phyloP scores from a whole-genome alignment of 2,329 filamentous ascomycete species.

The Arthroderma sp. region DNA sequence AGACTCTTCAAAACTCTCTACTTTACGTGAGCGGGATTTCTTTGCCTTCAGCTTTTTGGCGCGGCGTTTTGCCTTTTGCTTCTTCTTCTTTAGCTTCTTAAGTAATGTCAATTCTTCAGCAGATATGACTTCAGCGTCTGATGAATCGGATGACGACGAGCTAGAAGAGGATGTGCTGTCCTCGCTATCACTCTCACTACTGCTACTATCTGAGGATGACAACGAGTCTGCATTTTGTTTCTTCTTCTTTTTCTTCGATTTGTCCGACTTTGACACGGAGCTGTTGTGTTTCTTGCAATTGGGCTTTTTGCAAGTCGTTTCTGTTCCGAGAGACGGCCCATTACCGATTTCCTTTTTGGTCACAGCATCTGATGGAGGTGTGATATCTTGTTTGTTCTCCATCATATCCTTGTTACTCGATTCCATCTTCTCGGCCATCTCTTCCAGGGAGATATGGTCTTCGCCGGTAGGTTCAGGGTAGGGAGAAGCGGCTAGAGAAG shows the following conservation, averaged over 20 bases:
- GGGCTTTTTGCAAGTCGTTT: neutral
- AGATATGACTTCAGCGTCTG: neutral
- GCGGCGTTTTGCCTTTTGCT: slow-evolving; percentile 5
- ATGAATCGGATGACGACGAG: neutral
- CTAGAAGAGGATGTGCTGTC: slow-evolving; percentile 1
- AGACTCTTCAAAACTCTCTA: slow-evolving; percentile 3
- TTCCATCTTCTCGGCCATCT: neutral
- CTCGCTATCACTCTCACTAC: slow-evolving; percentile 16
- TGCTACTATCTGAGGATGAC: slow-evolving; percentile 5
- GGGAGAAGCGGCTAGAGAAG: too few species aligned
- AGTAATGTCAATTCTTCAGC: neutral
- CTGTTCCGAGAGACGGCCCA: neutral
- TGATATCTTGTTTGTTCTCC: too few species aligned
- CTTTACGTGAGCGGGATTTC: slow-evolving; percentile 2
- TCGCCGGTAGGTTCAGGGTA: too few species aligned
- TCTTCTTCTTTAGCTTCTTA: slow-evolving; percentile 4
- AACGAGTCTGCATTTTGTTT: slow-evolving; percentile 10
- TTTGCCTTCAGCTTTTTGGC: neutral
- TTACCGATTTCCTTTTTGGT: neutral
- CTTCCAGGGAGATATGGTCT: neutral
- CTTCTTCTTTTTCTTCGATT: slow-evolving; percentile 2
- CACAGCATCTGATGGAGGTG: too few species aligned
- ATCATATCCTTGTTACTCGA: too few species aligned
- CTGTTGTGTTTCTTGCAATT: neutral
- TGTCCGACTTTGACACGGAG: slow-evolving; percentile 1